Evolutionary conservation across 2,329 filamentous ascomycete genomes (phyloP), one percentile per base, ranked within the genome.

Genomic region (Bipolaris oryzae): DNA sequence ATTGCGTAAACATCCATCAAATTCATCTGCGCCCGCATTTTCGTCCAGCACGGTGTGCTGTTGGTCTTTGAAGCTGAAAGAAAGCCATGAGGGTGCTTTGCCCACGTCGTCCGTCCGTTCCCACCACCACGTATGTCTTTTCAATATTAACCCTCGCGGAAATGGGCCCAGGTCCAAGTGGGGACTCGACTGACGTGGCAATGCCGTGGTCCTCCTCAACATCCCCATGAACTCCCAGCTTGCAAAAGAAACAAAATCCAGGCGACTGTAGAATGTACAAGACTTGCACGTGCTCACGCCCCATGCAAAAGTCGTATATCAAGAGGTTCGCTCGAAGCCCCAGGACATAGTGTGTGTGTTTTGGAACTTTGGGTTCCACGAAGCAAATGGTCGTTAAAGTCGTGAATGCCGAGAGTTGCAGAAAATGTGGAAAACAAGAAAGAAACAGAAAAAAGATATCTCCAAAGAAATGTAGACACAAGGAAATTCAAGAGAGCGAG

Each of bases 251-350:
- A 66, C 52, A 53, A 69, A 67, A 67, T 63, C 35, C 57, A 64
- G 43, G 54, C 53, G 57, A 39, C 58, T 60, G 61, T 72, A 73
- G 69, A 70, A 73, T 70, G 65, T 73, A 75, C 72, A 75, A 63
- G 69, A 71, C 69, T 69, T 63, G 68, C 67, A 68, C 59, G 67
- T 69, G 70, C 71, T 64, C 63, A 70, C 73, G 69, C 62, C 55
- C 63, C 59, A 74, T 72, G 72, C 69, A 73, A 66, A 64, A 71
- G 70, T 73, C 72, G 66, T 74, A 70, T 74, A 70, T 74, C 72
- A 64, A 73, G 61, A 67, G 63, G 65, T 70, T 50, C 53, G 64
- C 68, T 48, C 55, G 57, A n/a, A 70, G 62, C 55, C 66, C 62
- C 64, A 68, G 71, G 69, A 54, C 66, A 64, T 66, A 68, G 66